phyloP scores from a whole-genome alignment of 2,329 filamentous ascomycete species.

The Escovopsis weberi region DNA sequence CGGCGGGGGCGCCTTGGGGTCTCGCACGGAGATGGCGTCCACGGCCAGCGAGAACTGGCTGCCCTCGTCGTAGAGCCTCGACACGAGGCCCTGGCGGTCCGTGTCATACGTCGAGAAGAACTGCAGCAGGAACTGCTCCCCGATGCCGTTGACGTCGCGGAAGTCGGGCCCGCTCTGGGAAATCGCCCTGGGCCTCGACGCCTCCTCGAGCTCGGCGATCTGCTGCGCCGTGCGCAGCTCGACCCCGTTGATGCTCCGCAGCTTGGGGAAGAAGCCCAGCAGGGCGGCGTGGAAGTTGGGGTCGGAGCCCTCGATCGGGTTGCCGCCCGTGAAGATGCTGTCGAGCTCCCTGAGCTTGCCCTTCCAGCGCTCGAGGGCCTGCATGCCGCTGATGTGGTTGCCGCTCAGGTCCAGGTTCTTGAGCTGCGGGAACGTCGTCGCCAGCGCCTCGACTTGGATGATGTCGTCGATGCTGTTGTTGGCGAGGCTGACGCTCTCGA shows the following conservation, averaged over 20 bases:
- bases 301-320: slow-evolving; percentile 50
- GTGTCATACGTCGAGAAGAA: slow-evolving; percentile 64
- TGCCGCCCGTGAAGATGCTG: slow-evolving; percentile 64
- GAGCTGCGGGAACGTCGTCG: slow-evolving; percentile 68
- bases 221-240: slow-evolving; percentile 62
- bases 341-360: slow-evolving; percentile 65
- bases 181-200: slow-evolving; percentile 40
- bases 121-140: slow-evolving; percentile 58
- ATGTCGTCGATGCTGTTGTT: slow-evolving; percentile 67
- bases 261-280: slow-evolving; percentile 67
- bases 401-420: slow-evolving; percentile 79
- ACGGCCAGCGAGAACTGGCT: slow-evolving; percentile 66
- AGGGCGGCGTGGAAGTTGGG: slow-evolving; percentile 54
- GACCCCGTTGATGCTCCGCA: slow-evolving; percentile 61
- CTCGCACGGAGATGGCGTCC: slow-evolving; percentile 44
- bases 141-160: slow-evolving; percentile 57
- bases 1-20: slow-evolving; percentile 24
- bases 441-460: slow-evolving; percentile 55
- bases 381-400: slow-evolving; percentile 59
- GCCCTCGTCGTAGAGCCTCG: slow-evolving; percentile 58
- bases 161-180: slow-evolving; percentile 53
- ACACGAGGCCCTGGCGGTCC: slow-evolving; percentile 48
- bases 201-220: slow-evolving; percentile 38
- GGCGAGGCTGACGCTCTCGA: slow-evolving; percentile 69
- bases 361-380: slow-evolving; percentile 60